Conservation (phyloP, 2,329 filamentous ascomycete genomes). For the Catunica adiposa region DNA sequence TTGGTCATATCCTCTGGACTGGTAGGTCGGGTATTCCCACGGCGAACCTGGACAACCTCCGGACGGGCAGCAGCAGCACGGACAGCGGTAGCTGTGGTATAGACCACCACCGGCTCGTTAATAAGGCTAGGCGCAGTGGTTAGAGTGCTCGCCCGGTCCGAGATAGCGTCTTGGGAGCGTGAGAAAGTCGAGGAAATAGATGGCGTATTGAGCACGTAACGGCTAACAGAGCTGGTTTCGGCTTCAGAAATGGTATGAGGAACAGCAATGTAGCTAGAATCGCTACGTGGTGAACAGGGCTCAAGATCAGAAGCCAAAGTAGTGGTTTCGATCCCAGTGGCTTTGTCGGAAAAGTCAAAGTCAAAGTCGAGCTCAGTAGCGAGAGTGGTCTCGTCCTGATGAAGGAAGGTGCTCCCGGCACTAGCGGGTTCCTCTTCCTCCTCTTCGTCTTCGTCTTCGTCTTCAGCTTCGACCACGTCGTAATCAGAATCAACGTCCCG, state of each 20-base stretch:
- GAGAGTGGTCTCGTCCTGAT: neutral
- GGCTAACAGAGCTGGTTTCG: neutral
- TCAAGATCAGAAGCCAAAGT: neutral
- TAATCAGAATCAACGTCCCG: neutral
- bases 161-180: neutral
- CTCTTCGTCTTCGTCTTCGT: neutral
- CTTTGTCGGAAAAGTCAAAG: neutral
- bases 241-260: neutral
- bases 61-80: slow-evolving; percentile 9
- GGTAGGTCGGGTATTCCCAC: neutral
- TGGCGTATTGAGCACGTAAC: neutral
- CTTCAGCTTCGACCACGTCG: neutral
- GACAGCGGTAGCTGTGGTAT: slow-evolving; percentile 9
- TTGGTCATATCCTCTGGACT: neutral
- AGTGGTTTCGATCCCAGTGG: neutral
- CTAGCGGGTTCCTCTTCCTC: neutral
- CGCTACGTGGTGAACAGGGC: neutral
- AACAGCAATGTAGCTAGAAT: neutral
- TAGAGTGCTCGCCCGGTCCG: slow-evolving; percentile 7
- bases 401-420: neutral
- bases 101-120: slow-evolving; percentile 5
- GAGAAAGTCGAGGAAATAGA: neutral
- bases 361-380: slow-evolving; percentile 1
- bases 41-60: slow-evolving; percentile 12
- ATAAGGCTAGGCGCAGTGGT: neutral